Evolutionary conservation across 441 rosid genomes (phyloP).

Genomic region (Flueggea neowawraea): DNA sequence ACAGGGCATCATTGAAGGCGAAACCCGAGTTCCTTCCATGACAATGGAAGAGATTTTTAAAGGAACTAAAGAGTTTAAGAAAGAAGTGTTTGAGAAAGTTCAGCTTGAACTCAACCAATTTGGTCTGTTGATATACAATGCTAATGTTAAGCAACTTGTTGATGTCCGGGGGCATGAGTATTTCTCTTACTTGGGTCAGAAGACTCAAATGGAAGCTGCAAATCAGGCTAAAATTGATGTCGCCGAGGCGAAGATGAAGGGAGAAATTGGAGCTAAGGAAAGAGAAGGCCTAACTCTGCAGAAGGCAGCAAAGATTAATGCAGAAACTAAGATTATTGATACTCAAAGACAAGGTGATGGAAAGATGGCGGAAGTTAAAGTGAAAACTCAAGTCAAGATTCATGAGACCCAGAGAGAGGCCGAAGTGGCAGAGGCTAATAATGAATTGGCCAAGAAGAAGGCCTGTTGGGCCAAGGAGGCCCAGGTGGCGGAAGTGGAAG

Average conservation of each 20-base stretch:
- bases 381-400: conserved; percentile 51
- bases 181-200: conserved; percentile 61
- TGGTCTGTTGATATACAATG: conserved; percentile 58
- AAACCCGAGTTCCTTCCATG: conserved; percentile 73
- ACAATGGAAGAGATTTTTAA: conserved; percentile 70
- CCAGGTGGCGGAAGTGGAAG: conserved; percentile 65
- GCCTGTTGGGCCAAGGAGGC: conserved; percentile 53
- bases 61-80: conserved; percentile 66
- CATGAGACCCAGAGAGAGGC: conserved; percentile 61
- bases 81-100: conserved; percentile 60
- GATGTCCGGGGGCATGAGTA: conserved; percentile 74
- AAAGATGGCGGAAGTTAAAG: conserved; percentile 52
- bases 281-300: conserved; percentile 49
- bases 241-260: conserved; percentile 57
- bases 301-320: conserved; percentile 62
- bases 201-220: conserved; percentile 71
- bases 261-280: conserved; percentile 51
- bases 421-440: conserved; percentile 55
- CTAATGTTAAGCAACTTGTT: conserved; percentile 69
- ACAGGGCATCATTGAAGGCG: conserved; percentile 73
- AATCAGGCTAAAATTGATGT: conserved; percentile 67
- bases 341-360: conserved; percentile 58
- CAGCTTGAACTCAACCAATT: conserved; percentile 65
- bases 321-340: conserved; percentile 50
- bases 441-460: conserved; percentile 56